These are phyloP conservation scores for Tolypocladium tropicale DNA, from an alignment of 2,329 filamentous ascomycete genomes.

Conservation along the genomic window DNA sequence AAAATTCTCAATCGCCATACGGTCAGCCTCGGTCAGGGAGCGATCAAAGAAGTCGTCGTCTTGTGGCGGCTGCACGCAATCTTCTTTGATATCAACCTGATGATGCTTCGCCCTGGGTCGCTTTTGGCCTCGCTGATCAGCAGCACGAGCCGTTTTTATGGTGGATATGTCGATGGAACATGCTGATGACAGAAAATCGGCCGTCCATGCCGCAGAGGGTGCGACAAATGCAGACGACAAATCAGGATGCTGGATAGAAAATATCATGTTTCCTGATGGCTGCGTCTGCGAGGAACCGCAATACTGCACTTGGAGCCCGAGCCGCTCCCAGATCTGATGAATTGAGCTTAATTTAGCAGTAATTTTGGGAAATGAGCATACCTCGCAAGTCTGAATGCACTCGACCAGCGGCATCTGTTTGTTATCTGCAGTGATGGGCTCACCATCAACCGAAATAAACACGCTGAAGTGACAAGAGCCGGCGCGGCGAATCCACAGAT, in stretches of 20 bases:
- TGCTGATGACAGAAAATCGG: conserved; percentile 15
- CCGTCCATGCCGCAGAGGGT: conserved; percentile 13
- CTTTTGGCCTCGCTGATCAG: not conserved
- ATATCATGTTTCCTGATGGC: conserved; percentile 12
- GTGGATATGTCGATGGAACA: conserved; percentile 14
- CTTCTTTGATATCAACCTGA: not conserved
- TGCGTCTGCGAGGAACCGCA: conserved; percentile 2
- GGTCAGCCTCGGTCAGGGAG: conserved; percentile 12
- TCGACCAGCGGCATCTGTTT: conserved; percentile 6
- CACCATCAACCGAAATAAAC: conserved; percentile 12
- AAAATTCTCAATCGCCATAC: conserved; percentile 18
- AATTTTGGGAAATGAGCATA: conserved; percentile 4
- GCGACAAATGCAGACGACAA: conserved; percentile 18
- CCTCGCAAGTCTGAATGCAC: conserved; percentile 15
- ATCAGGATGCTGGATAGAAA: conserved; percentile 26
- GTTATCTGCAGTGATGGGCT: conserved; percentile 5
- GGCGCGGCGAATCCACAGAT: conserved; percentile 23
- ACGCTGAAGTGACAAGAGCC: conserved; percentile 19
- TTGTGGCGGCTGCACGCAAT: not conserved
- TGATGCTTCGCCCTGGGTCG: conserved; percentile 4
- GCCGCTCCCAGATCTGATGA: conserved; percentile 19
- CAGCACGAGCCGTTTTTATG: not conserved
- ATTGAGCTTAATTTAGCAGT: not conserved
- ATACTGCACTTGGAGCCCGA: conserved; percentile 17
- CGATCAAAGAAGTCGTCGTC: conserved; percentile 5